A percentile compares a stretch with the other conserved stretches of the same genome.
These are phyloP conservation scores for Veloboletus limbatus DNA, from an alignment of 1,284 basidiomycete species.

Conservation along the genomic window DNA sequence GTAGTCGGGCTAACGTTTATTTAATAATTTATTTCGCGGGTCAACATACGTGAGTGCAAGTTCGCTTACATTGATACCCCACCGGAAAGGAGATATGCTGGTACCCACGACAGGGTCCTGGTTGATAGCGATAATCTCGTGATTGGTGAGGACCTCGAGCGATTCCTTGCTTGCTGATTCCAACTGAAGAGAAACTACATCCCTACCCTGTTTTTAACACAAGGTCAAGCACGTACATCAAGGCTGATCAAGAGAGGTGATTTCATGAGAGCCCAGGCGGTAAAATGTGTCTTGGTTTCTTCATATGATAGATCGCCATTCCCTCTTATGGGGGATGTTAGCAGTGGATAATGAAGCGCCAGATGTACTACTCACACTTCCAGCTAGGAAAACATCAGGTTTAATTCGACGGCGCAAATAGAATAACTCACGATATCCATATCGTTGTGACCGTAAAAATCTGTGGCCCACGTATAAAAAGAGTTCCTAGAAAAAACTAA, in stretches of 20 bases:
- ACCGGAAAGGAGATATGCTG: conserved; percentile 61
- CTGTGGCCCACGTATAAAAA: conserved; percentile 41
- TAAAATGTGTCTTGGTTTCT: conserved; percentile 46
- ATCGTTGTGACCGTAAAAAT: conserved; percentile 48
- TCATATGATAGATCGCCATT: conserved; percentile 43
- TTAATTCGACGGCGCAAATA: neutral
- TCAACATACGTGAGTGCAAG: neutral
- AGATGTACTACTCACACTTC: conserved; percentile 33
- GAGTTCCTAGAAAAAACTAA: conserved; percentile 35
- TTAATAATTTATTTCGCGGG: neutral
- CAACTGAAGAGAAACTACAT: conserved; percentile 38
- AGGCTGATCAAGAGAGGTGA: conserved; percentile 47
- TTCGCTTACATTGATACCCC: conserved; percentile 55
- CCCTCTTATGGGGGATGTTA: conserved; percentile 31
- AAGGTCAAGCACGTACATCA: conserved; percentile 34
- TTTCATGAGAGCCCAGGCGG: conserved; percentile 49
- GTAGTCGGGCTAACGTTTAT: conserved; percentile 46
- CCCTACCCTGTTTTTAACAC: neutral
- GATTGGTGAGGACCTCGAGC: conserved; percentile 56
- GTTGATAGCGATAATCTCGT: conserved; percentile 65
- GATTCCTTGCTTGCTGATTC: conserved; percentile 45
- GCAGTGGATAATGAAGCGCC: neutral
- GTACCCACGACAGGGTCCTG: conserved; percentile 64
- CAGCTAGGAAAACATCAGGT: conserved; percentile 30
- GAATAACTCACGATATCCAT: conserved; percentile 45